Evolutionary conservation across 305 asterid species (phyloP).

Genomic region (Fraxinus xanthoxyloides): DNA sequence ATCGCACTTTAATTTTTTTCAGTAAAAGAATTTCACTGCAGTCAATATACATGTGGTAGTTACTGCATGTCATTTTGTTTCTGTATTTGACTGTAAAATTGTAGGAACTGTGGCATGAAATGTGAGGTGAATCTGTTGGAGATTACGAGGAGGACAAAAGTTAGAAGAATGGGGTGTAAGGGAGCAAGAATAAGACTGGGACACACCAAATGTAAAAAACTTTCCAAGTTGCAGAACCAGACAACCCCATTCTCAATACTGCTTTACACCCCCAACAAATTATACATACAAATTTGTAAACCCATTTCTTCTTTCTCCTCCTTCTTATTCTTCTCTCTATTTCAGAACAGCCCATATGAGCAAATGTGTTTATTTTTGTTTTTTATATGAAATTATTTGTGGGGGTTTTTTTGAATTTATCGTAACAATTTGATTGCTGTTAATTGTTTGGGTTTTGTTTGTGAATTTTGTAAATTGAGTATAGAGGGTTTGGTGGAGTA

Average conservation of each 20-base stretch:
- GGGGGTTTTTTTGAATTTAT: neutral
- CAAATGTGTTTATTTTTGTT: neutral
- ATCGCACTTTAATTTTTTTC: neutral
- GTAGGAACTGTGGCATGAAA: neutral
- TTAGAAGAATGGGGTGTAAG: constrained; percentile 7
- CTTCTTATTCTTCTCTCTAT: neutral
- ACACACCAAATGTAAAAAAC: constrained; percentile 2
- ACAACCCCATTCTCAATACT: constrained; percentile 33
- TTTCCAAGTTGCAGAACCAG: constrained; percentile 38
- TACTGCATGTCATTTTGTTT: neutral
- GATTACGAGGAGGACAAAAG: constrained; percentile 3
- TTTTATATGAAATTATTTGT: neutral
- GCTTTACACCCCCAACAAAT: constrained; percentile 37
- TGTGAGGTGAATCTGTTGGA: constrained; percentile 2
- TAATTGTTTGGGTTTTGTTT: neutral
- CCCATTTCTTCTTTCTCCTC: neutral
- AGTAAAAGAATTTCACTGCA: neutral
- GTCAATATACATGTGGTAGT: neutral
- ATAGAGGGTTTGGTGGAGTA: constrained; percentile 23
- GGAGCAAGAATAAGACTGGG: neutral
- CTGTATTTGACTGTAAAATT: neutral
- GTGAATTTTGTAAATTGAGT: constrained; percentile 21
- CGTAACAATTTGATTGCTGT: neutral
- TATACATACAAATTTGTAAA: neutral
- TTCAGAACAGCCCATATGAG: neutral